Evolutionary conservation across 1,284 basidiomycete species (phyloP).

Genomic region (Moesziomyces sp.): DNA sequence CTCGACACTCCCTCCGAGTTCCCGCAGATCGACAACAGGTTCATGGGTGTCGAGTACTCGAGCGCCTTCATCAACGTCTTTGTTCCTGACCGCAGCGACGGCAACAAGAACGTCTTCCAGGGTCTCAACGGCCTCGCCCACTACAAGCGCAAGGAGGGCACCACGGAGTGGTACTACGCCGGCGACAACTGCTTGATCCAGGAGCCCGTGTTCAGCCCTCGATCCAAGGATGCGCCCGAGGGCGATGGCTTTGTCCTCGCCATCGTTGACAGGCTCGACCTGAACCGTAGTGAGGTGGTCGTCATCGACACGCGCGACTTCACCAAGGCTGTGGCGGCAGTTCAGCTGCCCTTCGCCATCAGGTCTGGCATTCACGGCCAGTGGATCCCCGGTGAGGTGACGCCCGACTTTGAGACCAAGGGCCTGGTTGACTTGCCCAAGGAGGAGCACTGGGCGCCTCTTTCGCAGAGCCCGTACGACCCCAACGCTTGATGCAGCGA

Average conservation of each 20-base stretch:
- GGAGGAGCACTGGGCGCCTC: conserved; percentile 21
- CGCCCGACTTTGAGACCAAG: conserved; percentile 25
- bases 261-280: conserved; percentile 38
- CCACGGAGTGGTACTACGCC: conserved; percentile 25
- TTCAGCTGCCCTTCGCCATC: conserved; percentile 26
- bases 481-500: conserved; percentile 7
- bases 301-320: conserved; percentile 35
- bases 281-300: conserved; percentile 37
- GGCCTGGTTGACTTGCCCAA: conserved; percentile 21
- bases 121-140: conserved; percentile 33
- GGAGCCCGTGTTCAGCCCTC: conserved; percentile 41
- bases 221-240: conserved; percentile 31
- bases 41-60: conserved; percentile 29
- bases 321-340: conserved; percentile 20
- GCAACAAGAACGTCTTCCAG: conserved; percentile 36
- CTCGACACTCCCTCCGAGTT: conserved; percentile 39
- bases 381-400: conserved; percentile 27
- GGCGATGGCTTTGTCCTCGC: conserved; percentile 38
- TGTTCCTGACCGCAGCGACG: conserved; percentile 25
- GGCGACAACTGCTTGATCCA: conserved; percentile 42
- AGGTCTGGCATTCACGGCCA: conserved; percentile 30
- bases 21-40: conserved; percentile 39
- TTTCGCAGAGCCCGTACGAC: conserved; percentile 14
- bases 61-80: conserved; percentile 38
- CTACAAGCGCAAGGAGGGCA: conserved; percentile 27